Conservation (phyloP, 768 basidiomycete species). For the Rhodotorula babjevae region DNA sequence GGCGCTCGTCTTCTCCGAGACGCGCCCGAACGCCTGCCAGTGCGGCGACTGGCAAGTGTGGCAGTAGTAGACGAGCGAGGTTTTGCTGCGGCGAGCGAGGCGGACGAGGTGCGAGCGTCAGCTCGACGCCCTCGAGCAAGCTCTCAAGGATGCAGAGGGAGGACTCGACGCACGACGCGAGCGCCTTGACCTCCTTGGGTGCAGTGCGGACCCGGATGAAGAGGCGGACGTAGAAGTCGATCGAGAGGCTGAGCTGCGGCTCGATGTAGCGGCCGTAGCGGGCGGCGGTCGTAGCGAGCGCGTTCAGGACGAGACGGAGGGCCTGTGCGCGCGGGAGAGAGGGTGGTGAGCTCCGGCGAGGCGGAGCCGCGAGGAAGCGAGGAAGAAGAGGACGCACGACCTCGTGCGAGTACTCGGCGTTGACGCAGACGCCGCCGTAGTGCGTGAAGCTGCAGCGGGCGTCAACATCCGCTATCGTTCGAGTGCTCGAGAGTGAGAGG, state of each 20-base stretch:
- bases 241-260: conserved; percentile 81
- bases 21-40: conserved; percentile 76
- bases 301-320: conserved; percentile 83
- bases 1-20: conserved; percentile 60
- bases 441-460: conserved; percentile 68
- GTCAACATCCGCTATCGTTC: neutral
- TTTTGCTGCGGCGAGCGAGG: conserved; percentile 59
- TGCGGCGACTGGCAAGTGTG: conserved; percentile 73
- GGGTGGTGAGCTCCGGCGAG: neutral
- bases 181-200: conserved; percentile 77
- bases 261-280: conserved; percentile 84
- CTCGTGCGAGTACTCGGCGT: conserved; percentile 94
- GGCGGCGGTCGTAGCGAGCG: conserved; percentile 77
- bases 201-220: conserved; percentile 73
- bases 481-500: neutral
- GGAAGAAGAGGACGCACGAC: conserved; percentile 49
- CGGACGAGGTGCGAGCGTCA: neutral
- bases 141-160: neutral
- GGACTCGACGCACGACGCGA: conserved; percentile 59
- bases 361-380: conserved; percentile 41
- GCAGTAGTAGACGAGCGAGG: conserved; percentile 78
- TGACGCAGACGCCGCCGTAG: conserved; percentile 84
- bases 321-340: conserved; percentile 48
- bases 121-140: neutral
- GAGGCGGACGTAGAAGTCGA: conserved; percentile 93